A percentile compares a stretch with the other conserved stretches of the same genome.
These are phyloP conservation scores for Thozetella sp. DNA, from an alignment of 495 filamentous ascomycete species.

Conservation along the genomic window DNA sequence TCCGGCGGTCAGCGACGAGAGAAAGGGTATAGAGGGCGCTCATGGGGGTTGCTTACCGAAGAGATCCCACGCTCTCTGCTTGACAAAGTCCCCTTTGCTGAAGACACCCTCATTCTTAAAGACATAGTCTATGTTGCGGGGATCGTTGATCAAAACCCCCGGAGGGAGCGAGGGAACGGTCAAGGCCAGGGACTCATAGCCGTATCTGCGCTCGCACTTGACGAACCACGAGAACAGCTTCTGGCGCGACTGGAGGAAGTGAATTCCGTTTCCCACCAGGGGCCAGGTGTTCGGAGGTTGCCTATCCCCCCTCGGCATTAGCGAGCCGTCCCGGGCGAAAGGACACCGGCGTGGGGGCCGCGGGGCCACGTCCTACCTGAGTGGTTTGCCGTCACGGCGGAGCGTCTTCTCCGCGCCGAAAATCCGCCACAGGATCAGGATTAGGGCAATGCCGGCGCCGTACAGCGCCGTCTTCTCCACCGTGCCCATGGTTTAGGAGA, in stretches of 20 bases:
- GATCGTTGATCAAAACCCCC: slow-evolving; percentile 61
- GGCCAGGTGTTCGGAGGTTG: slow-evolving; percentile 58
- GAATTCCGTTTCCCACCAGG: slow-evolving; percentile 57
- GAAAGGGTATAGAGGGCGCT: background rate
- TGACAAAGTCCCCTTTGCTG: slow-evolving; percentile 60
- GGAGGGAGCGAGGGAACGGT: slow-evolving; percentile 58
- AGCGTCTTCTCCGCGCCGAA: background rate
- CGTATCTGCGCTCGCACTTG: slow-evolving; percentile 52
- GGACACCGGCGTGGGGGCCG: background rate
- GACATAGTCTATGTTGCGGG: slow-evolving; percentile 58
- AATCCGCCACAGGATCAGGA: background rate
- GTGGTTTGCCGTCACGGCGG: background rate
- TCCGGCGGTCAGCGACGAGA: background rate
- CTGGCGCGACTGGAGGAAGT: slow-evolving; percentile 57
- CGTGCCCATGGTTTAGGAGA: no score
- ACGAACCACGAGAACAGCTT: slow-evolving; percentile 62
- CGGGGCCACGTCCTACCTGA: slow-evolving; percentile 16
- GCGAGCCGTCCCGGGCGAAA: background rate
- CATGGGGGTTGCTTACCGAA: slow-evolving; percentile 39
- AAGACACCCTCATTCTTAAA: slow-evolving; percentile 61
- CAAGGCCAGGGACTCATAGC: slow-evolving; percentile 57
- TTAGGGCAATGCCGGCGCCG: background rate
- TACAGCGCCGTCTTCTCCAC: background rate
- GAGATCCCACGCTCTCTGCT: slow-evolving; percentile 56
- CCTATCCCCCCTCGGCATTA: slow-evolving; percentile 16